A percentile compares a stretch with the other conserved stretches of the same genome.
Conservation (phyloP, 1,284 basidiomycete species). For the Ceratobasidium sp. region DNA sequence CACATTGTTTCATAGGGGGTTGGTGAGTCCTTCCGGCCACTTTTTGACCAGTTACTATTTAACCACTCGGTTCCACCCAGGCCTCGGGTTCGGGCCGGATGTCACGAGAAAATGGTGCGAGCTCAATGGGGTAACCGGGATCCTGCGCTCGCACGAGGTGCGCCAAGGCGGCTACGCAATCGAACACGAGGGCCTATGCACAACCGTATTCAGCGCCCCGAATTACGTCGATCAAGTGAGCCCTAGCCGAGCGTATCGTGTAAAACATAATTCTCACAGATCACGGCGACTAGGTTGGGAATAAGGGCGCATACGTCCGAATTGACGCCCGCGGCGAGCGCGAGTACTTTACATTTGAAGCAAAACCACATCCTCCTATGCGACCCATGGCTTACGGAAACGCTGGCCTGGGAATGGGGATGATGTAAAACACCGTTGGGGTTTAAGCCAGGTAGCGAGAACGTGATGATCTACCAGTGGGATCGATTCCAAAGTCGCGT, state of each 20-base stretch:
- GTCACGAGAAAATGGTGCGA: conserved; percentile 90
- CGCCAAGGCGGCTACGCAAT: conserved; percentile 92
- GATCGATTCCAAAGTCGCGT: not conserved
- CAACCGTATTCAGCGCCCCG: conserved; percentile 79
- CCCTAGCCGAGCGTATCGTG: not conserved
- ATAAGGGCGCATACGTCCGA: conserved; percentile 85
- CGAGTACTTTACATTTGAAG: conserved; percentile 80
- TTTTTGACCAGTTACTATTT: conserved; percentile 17
- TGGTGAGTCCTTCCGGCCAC: conserved; percentile 16
- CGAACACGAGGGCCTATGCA: conserved; percentile 90
- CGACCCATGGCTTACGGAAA: conserved; percentile 90
- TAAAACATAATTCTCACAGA: not conserved
- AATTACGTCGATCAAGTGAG: conserved; percentile 82
- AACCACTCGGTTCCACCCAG: conserved; percentile 53
- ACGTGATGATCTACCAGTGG: conserved; percentile 3
- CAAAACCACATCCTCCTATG: conserved; percentile 87
- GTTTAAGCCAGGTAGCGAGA: not conserved
- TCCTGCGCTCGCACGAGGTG: conserved; percentile 97
- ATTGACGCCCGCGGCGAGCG: conserved; percentile 83
- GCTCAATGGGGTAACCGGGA: conserved; percentile 85
- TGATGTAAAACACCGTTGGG: conserved; percentile 49
- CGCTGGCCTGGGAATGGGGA: conserved; percentile 52
- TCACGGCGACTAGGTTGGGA: conserved; percentile 58
- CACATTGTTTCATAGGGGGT: conserved; percentile 24
- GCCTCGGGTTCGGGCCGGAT: conserved; percentile 95